Percentiles rank a stretch among this genome's conserved stretches.
Evolutionary conservation across 2,329 filamentous ascomycete genomes (phyloP).

Genomic region (Venturia nashicola): DNA sequence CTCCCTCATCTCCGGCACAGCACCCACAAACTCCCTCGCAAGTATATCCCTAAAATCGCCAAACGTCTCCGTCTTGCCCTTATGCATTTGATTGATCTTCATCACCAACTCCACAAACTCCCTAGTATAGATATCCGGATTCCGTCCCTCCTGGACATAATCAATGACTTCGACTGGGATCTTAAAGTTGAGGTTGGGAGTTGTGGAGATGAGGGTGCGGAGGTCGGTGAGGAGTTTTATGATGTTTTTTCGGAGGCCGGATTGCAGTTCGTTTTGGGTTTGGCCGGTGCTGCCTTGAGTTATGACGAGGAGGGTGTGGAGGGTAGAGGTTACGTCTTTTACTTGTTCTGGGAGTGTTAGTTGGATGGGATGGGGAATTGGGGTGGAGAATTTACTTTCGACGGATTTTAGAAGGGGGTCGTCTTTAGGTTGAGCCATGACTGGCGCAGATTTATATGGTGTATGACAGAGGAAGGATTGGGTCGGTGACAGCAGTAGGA

Average conservation of each 20-base stretch:
- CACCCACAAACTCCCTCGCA: constrained; percentile 44
- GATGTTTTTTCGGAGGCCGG: constrained; percentile 45
- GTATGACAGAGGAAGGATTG: too few relatives aligned
- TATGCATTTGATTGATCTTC: constrained; percentile 48
- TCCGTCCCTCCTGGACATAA: constrained; percentile 50
- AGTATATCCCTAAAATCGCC: constrained; percentile 45
- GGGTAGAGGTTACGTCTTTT: constrained; percentile 40
- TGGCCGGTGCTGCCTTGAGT: constrained; percentile 46
- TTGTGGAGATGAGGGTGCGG: constrained; percentile 36
- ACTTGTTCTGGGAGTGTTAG: constrained; percentile 5
- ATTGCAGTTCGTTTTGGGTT: constrained; percentile 37
- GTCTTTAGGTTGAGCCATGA: background rate
- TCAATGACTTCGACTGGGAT: constrained; percentile 50
- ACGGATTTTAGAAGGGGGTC: background rate
- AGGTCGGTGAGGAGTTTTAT: constrained; percentile 44
- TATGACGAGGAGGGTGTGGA: constrained; percentile 39
- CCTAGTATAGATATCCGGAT: constrained; percentile 55
- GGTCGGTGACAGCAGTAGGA: too few relatives aligned
- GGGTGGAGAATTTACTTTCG: background rate
- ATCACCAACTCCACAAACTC: constrained; percentile 54
- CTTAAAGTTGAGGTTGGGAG: constrained; percentile 37
- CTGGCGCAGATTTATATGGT: background rate
- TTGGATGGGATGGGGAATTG: background rate
- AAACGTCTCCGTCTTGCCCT: constrained; percentile 48
- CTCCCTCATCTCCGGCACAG: constrained; percentile 42